These are phyloP conservation scores for Tulasnella sp. DNA, from an alignment of 768 basidiomycete genomes.

Conservation along the genomic window DNA sequence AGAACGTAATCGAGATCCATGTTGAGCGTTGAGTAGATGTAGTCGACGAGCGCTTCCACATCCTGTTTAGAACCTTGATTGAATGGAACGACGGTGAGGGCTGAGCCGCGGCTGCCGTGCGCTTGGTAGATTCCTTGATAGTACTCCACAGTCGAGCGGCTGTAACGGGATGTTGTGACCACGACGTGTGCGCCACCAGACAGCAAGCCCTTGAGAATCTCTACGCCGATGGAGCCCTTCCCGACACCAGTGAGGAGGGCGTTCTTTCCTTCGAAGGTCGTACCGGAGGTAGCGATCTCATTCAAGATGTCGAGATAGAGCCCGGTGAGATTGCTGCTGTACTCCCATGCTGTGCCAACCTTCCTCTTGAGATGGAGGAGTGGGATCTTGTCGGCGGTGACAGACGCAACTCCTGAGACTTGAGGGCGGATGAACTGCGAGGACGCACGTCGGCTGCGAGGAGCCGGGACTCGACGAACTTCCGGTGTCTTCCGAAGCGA, in stretches of 20 bases:
- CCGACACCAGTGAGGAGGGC: slow-evolving; percentile 96
- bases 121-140: slow-evolving; percentile 98
- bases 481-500: slow-evolving; percentile 77
- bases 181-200: slow-evolving; percentile 95
- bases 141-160: slow-evolving; percentile 89
- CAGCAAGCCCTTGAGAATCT: slow-evolving; percentile 91
- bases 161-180: slow-evolving; percentile 96
- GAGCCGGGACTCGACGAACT: slow-evolving; percentile 34
- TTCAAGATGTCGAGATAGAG: slow-evolving; percentile 94
- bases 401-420: slow-evolving; percentile 45
- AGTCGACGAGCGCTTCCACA: slow-evolving; percentile 94
- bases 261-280: slow-evolving; percentile 98
- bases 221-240: slow-evolving; percentile 94
- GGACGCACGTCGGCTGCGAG: slow-evolving; percentile 76
- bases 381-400: slow-evolving; percentile 81
- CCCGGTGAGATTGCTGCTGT: slow-evolving; percentile 91
- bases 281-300: slow-evolving; percentile 97
- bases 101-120: slow-evolving; percentile 89
- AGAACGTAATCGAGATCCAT: slow-evolving; percentile 98
- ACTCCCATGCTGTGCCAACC: slow-evolving; percentile 91
- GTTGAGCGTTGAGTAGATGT: slow-evolving; percentile 90
- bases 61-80: slow-evolving; percentile 99
- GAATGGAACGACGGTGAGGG: slow-evolving; percentile 95
- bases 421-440: slow-evolving; percentile 96
- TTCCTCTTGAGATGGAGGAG: slow-evolving; percentile 95